Percentiles rank a stretch among this genome's conserved stretches.
Evolutionary conservation across 441 rosid genomes (phyloP).

Genomic region (Adansonia grandidieri): DNA sequence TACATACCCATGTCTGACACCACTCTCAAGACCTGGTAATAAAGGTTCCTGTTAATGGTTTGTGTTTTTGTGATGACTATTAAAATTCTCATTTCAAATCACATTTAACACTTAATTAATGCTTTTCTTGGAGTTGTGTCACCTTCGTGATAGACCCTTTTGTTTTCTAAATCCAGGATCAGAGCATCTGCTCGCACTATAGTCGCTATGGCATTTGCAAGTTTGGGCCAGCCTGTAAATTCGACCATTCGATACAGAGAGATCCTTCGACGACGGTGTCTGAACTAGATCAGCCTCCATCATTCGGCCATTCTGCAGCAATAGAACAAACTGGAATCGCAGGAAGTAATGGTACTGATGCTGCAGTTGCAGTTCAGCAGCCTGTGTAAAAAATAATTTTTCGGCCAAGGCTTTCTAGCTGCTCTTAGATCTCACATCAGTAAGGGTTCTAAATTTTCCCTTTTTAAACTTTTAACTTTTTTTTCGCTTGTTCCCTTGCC

Average conservation of each 20-base stretch:
- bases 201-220: constrained; percentile 93
- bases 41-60: background rate
- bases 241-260: constrained; percentile 70
- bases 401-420: background rate
- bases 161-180: constrained; percentile 56
- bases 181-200: constrained; percentile 73
- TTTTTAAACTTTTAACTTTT: background rate
- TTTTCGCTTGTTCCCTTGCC: constrained; percentile 33
- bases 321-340: constrained; percentile 35
- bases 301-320: constrained; percentile 31
- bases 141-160: background rate
- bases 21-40: no score
- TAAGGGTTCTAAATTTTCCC: constrained; percentile 27
- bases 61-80: background rate
- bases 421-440: constrained; percentile 27
- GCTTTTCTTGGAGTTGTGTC: background rate
- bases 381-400: constrained; percentile 34
- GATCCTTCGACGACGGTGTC: constrained; percentile 26
- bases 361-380: constrained; percentile 38
- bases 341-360: constrained; percentile 33
- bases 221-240: constrained; percentile 92
- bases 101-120: background rate
- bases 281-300: constrained; percentile 34
- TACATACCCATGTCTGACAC: no score
- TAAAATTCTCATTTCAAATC: background rate